phyloP scores from a whole-genome alignment of 164 flowering plant genomes.

The Tinospora cordifolia region DNA sequence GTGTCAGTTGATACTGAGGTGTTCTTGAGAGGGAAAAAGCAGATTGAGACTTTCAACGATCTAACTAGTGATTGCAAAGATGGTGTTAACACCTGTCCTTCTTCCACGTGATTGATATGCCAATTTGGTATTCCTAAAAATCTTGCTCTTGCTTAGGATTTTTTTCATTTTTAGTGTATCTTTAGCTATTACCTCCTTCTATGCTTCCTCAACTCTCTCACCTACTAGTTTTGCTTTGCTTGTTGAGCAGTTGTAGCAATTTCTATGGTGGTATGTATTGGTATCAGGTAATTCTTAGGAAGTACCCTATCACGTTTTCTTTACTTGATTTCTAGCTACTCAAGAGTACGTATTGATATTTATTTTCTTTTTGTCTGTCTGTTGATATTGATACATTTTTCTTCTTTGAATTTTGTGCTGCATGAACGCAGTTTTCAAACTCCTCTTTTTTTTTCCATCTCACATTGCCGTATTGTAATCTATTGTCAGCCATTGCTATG shows the following conservation, averaged over 20 bases:
- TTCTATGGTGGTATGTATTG: background rate
- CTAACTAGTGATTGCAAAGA: conserved; percentile 48
- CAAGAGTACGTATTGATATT: background rate
- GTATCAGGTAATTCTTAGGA: background rate
- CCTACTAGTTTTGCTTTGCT: background rate
- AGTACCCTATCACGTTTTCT: background rate
- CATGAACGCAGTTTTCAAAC: too few species aligned
- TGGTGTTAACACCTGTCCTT: conserved; percentile 17
- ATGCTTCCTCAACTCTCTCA: background rate
- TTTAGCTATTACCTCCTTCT: background rate
- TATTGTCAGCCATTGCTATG: too few species aligned
- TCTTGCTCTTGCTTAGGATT: background rate
- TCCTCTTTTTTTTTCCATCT: too few species aligned
- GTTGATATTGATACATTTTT: background rate
- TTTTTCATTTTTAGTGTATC: background rate
- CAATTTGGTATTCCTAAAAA: background rate
- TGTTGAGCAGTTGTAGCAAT: background rate
- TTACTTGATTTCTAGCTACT: background rate
- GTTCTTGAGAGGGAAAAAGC: conserved; percentile 83
- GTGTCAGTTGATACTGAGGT: conserved; percentile 79
- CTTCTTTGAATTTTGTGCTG: background rate
- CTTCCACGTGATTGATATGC: conserved; percentile 6
- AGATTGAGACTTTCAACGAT: conserved; percentile 86
- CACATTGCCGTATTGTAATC: too few species aligned
- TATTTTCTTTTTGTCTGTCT: background rate